Evolutionary conservation across 495 filamentous ascomycete genomes (phyloP), one percentile per base, ranked within the genome.

Genomic region (Lepidopterella palustris): DNA sequence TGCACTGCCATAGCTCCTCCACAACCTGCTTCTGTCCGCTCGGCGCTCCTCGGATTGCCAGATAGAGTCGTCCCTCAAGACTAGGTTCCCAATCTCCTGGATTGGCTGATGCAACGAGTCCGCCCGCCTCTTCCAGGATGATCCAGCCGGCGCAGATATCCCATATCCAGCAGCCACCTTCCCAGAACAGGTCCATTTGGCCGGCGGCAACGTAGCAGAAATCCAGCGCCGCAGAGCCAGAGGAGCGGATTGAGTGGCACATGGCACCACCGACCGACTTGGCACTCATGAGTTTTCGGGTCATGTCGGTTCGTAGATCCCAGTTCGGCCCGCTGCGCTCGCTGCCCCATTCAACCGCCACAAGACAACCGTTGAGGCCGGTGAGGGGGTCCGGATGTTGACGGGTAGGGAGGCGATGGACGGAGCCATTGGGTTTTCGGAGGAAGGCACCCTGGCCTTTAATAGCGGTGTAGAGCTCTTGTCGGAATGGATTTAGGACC

Each of bases 131-230:
- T 48, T 64, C 61, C 18, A 67, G 49, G 51, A 67, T 67, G 23
- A 50, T 49, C 64, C 64, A 67, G n/a, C 61, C 64, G n/a, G 64
- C 64, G 13, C 51, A 54, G 29, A 68, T 53, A 32, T 68, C 66
- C 66, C 66, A 68, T 15, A 55, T 54, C 62, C 62, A 68, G 23
- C 52, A 57, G 1, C 65, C 65, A 24, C 58, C 65, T 45, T 68
- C 65, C 61, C 61, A 67, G 23, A 64, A 63, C 1, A 56, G n/a
- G 32, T 67, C 64, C 5, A 67, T 53, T 5, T 28, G 18, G 5
- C 64, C 65, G 2, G 61, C 61, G 11, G 65, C 65, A 4, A 68
- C 65, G 42, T 61, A 61, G 61, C 65, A 68, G 49, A 68, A 64
- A 54, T 68, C 58, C 1, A 68, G 65, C 3, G 65, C 65, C 1